Conservation (phyloP, 352 stramenopile genomes). For the Halophytophthora polymorphica region DNA sequence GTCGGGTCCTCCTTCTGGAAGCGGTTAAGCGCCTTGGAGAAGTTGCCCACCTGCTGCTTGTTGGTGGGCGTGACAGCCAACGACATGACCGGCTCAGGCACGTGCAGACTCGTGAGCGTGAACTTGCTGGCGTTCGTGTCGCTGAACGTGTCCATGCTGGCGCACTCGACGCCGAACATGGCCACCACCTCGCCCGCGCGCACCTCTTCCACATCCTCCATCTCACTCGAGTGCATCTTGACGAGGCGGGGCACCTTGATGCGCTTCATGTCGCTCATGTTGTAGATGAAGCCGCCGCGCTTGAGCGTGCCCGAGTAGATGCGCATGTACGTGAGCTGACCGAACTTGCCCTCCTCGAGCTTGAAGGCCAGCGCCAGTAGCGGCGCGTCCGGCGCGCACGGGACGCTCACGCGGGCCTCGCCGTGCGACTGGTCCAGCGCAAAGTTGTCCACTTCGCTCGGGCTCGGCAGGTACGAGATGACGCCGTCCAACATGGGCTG, state of each 20-base stretch:
- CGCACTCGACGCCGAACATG: slow-evolving; percentile 99
- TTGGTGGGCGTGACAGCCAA: slow-evolving; percentile 96
- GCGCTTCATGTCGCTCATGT: slow-evolving; percentile 88
- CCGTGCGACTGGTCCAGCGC: slow-evolving; percentile 93
- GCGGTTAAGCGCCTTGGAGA: slow-evolving; percentile 94
- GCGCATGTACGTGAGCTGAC: slow-evolving; percentile 99
- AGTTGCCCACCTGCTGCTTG: slow-evolving; percentile 92
- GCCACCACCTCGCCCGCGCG: slow-evolving; percentile 95
- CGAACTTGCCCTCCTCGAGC: slow-evolving; percentile 98
- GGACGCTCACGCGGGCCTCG: slow-evolving; percentile 88
- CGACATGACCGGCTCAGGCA: slow-evolving; percentile 98
- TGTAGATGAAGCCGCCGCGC: slow-evolving; percentile 84
- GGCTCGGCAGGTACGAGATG: slow-evolving; percentile 95
- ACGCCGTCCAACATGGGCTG: slow-evolving; percentile 99
- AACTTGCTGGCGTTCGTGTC: slow-evolving; percentile 88
- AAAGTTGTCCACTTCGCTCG: slow-evolving; percentile 94
- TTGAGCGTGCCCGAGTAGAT: slow-evolving; percentile 88
- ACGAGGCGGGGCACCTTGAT: slow-evolving; percentile 98
- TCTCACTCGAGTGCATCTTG: slow-evolving; percentile 99
- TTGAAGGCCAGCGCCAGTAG: slow-evolving; percentile 99
- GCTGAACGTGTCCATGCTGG: slow-evolving; percentile 98
- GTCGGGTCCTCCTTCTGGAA: slow-evolving; percentile 99
- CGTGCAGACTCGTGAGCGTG: slow-evolving; percentile 97
- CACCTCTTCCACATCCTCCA: slow-evolving; percentile 97
- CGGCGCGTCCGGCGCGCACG: slow-evolving; percentile 85